A percentile compares a stretch with the other conserved stretches of the same genome.
These are phyloP conservation scores for Globisporangium emineosum DNA, from an alignment of 352 stramenopile species.

Conservation along the genomic window DNA sequence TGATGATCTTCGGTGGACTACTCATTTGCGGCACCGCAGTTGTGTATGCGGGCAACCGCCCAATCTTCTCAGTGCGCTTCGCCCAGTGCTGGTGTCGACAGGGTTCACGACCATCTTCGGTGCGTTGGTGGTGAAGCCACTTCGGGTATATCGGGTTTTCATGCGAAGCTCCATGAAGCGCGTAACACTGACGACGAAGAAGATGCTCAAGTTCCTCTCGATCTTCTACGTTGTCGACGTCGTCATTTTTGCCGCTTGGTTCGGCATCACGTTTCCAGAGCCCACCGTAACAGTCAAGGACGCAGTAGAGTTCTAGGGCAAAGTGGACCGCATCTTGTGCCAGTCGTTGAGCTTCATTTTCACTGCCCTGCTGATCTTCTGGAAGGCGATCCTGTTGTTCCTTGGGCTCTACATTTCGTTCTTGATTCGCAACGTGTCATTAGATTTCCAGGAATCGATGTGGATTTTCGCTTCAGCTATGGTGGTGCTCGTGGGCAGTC, in stretches of 20 bases:
- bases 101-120: conserved; percentile 30
- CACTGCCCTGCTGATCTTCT: conserved; percentile 35
- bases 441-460: conserved; percentile 40
- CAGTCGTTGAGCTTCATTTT: conserved; percentile 29
- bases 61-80: conserved; percentile 16
- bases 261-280: conserved; percentile 9
- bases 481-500: conserved; percentile 19
- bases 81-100: conserved; percentile 21
- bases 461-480: conserved; percentile 32
- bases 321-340: conserved; percentile 13
- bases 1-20: conserved; percentile 25
- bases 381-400: conserved; percentile 29
- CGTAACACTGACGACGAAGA: conserved; percentile 11
- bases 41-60: conserved; percentile 19
- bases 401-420: conserved; percentile 21
- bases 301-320: conserved; percentile 5
- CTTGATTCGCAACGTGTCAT: conserved; percentile 29
- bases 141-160: conserved; percentile 33
- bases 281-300: neutral
- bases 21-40: conserved; percentile 23
- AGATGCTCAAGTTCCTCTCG: conserved; percentile 16
- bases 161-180: conserved; percentile 20
- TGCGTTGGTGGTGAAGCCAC: conserved; percentile 27
- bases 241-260: conserved; percentile 13
- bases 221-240: conserved; percentile 13